Conservation (phyloP, 495 filamentous ascomycete species). For the Cercophora sp. region DNA sequence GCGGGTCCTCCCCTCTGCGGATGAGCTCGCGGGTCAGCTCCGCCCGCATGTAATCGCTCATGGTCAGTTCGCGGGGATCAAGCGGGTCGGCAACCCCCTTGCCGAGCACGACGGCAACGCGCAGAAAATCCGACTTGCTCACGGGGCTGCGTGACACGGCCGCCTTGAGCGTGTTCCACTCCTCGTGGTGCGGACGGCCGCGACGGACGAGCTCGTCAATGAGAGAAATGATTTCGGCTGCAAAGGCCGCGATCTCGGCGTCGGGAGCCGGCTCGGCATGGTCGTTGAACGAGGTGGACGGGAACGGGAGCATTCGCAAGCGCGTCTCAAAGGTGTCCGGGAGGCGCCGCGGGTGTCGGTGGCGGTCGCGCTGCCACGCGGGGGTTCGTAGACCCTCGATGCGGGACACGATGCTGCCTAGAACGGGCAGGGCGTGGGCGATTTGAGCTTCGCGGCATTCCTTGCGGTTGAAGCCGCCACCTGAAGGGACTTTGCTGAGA, state of each 20-base stretch:
- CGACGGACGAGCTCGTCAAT: neutral
- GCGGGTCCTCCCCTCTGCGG: too few relatives aligned
- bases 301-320: neutral
- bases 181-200: neutral
- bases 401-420: neutral
- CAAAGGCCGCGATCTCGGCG: neutral
- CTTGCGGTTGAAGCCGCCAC: neutral
- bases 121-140: neutral
- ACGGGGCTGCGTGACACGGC: neutral
- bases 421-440: neutral
- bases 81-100: too few relatives aligned
- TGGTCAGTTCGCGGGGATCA: too few relatives aligned
- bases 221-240: neutral
- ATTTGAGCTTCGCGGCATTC: neutral
- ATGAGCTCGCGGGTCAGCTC: too few relatives aligned
- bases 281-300: neutral
- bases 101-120: slow-evolving; percentile 1
- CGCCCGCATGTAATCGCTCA: too few relatives aligned
- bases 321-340: neutral
- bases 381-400: slow-evolving; percentile 1
- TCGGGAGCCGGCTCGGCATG: neutral
- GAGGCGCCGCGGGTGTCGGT: neutral
- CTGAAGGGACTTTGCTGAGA: neutral
- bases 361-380: slow-evolving; percentile 2
- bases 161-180: neutral